phyloP scores from a whole-genome alignment of 371 early-diverging fungal genomes.

The Mortierella polycephala region DNA sequence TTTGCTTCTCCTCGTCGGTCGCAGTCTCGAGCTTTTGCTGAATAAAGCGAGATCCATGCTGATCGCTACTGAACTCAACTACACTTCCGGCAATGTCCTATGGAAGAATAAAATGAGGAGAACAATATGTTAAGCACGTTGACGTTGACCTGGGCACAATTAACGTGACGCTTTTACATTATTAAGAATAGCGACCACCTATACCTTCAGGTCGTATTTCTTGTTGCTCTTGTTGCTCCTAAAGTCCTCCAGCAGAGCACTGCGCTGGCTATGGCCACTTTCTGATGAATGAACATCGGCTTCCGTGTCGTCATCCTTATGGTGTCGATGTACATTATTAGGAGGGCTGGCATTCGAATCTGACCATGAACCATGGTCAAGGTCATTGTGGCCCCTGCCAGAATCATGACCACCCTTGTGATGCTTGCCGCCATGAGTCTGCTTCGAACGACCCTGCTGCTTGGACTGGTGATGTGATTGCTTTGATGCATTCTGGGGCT shows the following conservation, averaged over 20 bases:
- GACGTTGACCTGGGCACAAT: not conserved
- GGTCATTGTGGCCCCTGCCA: slow-evolving; percentile 12
- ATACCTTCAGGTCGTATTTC: slow-evolving; percentile 88
- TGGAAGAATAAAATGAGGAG: not conserved
- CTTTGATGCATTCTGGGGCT: slow-evolving; percentile 20
- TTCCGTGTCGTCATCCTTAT: slow-evolving; percentile 32
- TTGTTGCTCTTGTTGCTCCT: slow-evolving; percentile 85
- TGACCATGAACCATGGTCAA: slow-evolving; percentile 38
- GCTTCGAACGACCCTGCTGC: slow-evolving; percentile 43
- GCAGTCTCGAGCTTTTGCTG: slow-evolving; percentile 98
- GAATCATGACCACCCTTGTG: slow-evolving; percentile 33
- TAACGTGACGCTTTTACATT: not conserved
- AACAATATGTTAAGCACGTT: not conserved
- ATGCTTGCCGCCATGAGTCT: slow-evolving; percentile 22
- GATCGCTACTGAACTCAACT: slow-evolving; percentile 98
- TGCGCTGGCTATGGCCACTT: slow-evolving; percentile 72
- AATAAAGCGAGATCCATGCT: slow-evolving; percentile 99
- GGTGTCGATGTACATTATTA: slow-evolving; percentile 25
- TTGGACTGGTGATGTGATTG: slow-evolving; percentile 22
- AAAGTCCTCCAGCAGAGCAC: slow-evolving; percentile 92
- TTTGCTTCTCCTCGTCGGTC: slow-evolving; percentile 91
- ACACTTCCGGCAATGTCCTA: slow-evolving; percentile 93
- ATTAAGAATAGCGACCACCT: slow-evolving; percentile 2
- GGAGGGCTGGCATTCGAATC: slow-evolving; percentile 39
- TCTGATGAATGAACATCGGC: slow-evolving; percentile 26